phyloP scores from a whole-genome alignment of 257 asterid genomes.

The Nicotiana otophora region DNA sequence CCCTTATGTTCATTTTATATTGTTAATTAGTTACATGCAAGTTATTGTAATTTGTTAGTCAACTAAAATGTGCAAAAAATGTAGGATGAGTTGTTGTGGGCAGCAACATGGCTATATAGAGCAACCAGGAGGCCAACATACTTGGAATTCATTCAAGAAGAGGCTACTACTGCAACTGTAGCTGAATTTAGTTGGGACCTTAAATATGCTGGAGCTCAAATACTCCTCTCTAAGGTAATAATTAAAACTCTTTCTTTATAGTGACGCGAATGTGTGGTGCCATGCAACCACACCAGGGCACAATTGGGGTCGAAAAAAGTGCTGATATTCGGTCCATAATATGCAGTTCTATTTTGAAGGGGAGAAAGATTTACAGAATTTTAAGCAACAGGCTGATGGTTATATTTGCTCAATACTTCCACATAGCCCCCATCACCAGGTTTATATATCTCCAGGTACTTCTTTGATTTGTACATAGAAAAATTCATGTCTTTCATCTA shows the following conservation, averaged over 20 bases:
- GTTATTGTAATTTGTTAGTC: neutral
- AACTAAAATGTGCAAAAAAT: neutral
- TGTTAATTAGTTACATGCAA: neutral
- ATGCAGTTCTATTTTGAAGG: conserved; percentile 53
- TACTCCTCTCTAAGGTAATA: conserved; percentile 55
- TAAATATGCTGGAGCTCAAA: conserved; percentile 72
- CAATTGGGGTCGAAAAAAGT: neutral
- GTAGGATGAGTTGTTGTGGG: conserved; percentile 91
- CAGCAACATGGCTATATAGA: conserved; percentile 77
- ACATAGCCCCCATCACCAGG: conserved; percentile 60
- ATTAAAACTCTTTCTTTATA: neutral
- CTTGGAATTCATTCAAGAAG: conserved; percentile 47
- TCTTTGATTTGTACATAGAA: neutral
- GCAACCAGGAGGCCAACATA: conserved; percentile 45
- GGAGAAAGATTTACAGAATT: conserved; percentile 34
- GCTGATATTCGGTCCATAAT: neutral
- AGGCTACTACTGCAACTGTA: conserved; percentile 50
- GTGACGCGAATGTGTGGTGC: neutral
- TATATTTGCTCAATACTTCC: conserved; percentile 59
- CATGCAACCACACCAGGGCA: neutral
- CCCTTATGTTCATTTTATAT: neutral
- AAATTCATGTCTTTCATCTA: neutral
- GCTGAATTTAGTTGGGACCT: conserved; percentile 88
- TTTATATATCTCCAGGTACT: conserved; percentile 60
- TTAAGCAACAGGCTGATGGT: conserved; percentile 64